These are phyloP conservation scores for Adansonia madagascariensis DNA, from an alignment of 441 rosid species.

Conservation along the genomic window DNA sequence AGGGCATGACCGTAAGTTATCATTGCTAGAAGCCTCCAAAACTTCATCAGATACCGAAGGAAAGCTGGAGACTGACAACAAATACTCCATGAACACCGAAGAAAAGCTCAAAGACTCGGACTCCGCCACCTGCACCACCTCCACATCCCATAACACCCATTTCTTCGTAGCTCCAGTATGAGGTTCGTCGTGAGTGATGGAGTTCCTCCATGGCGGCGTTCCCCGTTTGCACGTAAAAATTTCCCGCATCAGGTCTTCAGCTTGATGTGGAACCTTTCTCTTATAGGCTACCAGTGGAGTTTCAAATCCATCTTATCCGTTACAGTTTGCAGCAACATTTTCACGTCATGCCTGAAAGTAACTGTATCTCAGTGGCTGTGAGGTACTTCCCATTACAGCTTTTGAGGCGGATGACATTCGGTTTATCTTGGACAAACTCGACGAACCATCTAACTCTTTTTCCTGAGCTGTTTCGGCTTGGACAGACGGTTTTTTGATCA, in stretches of 20 bases:
- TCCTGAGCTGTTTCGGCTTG: conserved; percentile 48
- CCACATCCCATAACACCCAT: conserved; percentile 57
- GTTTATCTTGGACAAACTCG: conserved; percentile 37
- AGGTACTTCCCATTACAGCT: conserved; percentile 17
- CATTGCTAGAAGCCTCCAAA: neutral
- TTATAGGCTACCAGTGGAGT: conserved; percentile 37
- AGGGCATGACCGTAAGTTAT: conserved; percentile 34
- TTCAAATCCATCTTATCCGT: conserved; percentile 38
- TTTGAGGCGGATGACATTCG: conserved; percentile 40
- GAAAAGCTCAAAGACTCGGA: neutral
- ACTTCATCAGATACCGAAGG: conserved; percentile 34
- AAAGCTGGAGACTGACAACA: conserved; percentile 9
- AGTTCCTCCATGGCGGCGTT: conserved; percentile 73
- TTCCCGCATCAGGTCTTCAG: conserved; percentile 63
- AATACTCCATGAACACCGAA: conserved; percentile 13
- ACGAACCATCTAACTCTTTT: conserved; percentile 34
- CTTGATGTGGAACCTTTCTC: conserved; percentile 60
- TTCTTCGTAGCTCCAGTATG: conserved; percentile 45
- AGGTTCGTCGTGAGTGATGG: conserved; percentile 72
- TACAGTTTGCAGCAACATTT: conserved; percentile 48
- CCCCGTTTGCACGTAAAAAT: conserved; percentile 64
- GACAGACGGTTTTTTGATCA: conserved; percentile 52
- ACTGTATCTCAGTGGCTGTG: neutral
- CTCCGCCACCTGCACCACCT: conserved; percentile 41
- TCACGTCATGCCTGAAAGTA: conserved; percentile 62